Base-by-base conservation (phyloP, 495 filamentous ascomycete genomes). In the Gamarada debralockiae region DNA sequence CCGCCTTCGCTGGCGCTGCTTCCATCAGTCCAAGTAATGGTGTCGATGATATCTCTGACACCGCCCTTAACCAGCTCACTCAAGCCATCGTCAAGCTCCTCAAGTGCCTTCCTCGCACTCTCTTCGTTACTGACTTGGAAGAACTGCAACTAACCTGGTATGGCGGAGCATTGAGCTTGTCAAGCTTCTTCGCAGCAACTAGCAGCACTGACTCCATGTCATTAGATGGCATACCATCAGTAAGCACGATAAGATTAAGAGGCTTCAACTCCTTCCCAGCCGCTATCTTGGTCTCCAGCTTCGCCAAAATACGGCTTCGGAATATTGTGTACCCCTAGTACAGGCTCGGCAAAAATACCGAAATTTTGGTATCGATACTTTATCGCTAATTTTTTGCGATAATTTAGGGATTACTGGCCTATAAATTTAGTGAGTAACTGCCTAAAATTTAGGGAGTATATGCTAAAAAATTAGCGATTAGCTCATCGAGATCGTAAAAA, bases 101-200 rank as follows among this genome's bases (percentile, higher is more conserved):
- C 66, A 50, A 96, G 69, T 56, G 84, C 83, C 65, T 72, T 63
- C 29, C 71, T 70, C 0, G 91, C 93, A 0, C 58, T 69, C 4
- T 66, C 57, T 60, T 96, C 90, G 25, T 81, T 75, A 42, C 93
- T 93, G 48, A 97, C 86, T 72, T 98, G 93, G 71, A 98, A 93
- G 71, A 98, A 97, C 69, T 98, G 93, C 52, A 98, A 13, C 95
- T 92, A 12, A 97, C 74, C 70, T 98, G 93, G 76, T 89, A 87
- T 21, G 89, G 77, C 27, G 85, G 81, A 0, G 91, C 92, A 29
- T 83, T 75, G 3, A 85, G 65, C 17, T 65, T 69, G 63, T 97
- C 92, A 20, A 98, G 73, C 55, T 78, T 79, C 66, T 78, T 73
- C 0, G 91, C 93, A 0, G 78, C 74, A 7, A 66, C 61, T 10